Evolutionary conservation across 306 rosid species (phyloP), one percentile per base, ranked within the genome.

Genomic region (Quercus variabilis): DNA sequence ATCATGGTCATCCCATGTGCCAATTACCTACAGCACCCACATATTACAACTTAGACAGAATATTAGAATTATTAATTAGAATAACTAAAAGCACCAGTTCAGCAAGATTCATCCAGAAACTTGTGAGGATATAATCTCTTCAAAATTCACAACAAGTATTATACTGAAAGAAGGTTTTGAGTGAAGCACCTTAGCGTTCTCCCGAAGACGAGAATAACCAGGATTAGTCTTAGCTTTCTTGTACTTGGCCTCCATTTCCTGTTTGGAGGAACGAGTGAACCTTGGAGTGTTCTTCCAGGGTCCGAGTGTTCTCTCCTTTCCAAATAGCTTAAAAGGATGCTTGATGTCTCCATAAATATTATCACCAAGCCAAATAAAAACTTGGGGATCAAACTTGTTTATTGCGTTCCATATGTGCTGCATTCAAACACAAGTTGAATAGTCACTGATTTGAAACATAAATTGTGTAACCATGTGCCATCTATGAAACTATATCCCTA

Each of bases 1-100:
- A 86, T 93, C 97, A 57, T 91, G 97, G 80, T 93, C 96, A 84
- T 93, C 97, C 97, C 97, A 93, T 49, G 92, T 90, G 58, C 97
- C 97, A 78, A 93, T 82, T 76, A 92, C 93, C 94, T 92, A 83
- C 69, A 76, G 57, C 79, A 86, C 81, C 65, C 59, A 79, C 75
- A 80, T 41, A 72, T 59, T 58, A 64, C 55, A 65, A 74, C 80
- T 86, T 75, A 74, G 76, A 74, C 74, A 43, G 35, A 79, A 77
- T 46, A 23, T 11, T 49, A 49, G 5, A 49, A 69, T 20, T 21
- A 81, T 72, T 17, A 71, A 78, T 73, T 58, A 70, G 1, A 60
- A 41, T 23, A 46, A 60, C 14, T 18, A 68, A 68, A 17, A 35
- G 52, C 72, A 68, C 31, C 15, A 25, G 67, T 80, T 26, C 30